Evolutionary conservation across 768 basidiomycete species (phyloP).

Genomic region (Trichaptum fuscoviolaceum): DNA sequence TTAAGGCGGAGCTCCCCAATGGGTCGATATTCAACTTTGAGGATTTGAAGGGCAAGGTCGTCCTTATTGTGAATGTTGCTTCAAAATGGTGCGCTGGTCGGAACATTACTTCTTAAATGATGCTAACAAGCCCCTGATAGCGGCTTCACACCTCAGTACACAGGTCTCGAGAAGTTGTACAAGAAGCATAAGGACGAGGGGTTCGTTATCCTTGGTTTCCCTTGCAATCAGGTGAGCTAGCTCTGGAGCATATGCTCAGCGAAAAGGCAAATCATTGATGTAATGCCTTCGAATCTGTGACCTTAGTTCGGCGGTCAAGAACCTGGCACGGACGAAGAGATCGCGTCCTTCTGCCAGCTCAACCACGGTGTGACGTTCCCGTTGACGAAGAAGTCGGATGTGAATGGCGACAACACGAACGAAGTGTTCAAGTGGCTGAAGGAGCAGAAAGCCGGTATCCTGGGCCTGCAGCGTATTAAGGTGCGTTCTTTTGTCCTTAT

Average conservation of each 20-base stretch:
- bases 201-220: conserved; percentile 83
- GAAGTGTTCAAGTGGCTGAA: conserved; percentile 86
- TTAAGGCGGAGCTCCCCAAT: conserved; percentile 60
- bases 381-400: conserved; percentile 88
- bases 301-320: conserved; percentile 80
- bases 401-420: conserved; percentile 83
- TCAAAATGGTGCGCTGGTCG: conserved; percentile 55
- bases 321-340: conserved; percentile 72
- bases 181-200: conserved; percentile 76
- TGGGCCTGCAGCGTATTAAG: conserved; percentile 73
- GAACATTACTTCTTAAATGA: background rate
- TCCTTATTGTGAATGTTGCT: conserved; percentile 74
- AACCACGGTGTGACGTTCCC: conserved; percentile 92
- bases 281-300: background rate
- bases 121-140: conserved; percentile 31
- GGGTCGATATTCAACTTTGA: conserved; percentile 56
- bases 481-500: conserved; percentile 28
- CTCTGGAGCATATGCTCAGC: background rate
- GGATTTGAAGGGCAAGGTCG: conserved; percentile 70
- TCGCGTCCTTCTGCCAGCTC: conserved; percentile 65
- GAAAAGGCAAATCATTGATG: background rate
- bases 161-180: conserved; percentile 75
- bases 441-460: conserved; percentile 63
- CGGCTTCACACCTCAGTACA: conserved; percentile 82
- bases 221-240: conserved; percentile 71